Base-by-base conservation (phyloP, 2,329 filamentous ascomycete genomes). In the Cladosporium cucumerinum region DNA sequence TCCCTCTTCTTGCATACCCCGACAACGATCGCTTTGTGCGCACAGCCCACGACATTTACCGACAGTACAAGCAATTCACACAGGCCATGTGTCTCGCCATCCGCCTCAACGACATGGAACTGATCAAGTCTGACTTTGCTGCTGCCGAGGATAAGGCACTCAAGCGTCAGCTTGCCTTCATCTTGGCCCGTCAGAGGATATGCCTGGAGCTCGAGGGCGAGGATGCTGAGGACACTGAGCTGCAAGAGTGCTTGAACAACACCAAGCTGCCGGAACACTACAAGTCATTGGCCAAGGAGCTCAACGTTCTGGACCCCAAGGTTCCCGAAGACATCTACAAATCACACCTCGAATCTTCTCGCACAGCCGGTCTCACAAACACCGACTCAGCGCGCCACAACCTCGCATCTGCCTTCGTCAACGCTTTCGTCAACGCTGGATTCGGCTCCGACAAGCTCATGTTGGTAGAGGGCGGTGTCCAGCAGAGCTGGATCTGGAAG, bases 261-360 rank as follows among this genome's bases (percentile, higher is more conserved):
- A 87, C 90, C 21, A 92, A 90, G 73, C 81, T 99, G 65, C 89
- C 93, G 1, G 92, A 96, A 68, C 90, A 98, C 78, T 99, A 97
- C 85, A 96, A 96, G 79, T 87, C 90, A 5, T 83, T 99, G 34
- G 96, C 89, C 65, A 97, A 97, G 80, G 95, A 99, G 77, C 85
- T 99, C 62, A 98, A 99, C 78, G 94, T 99, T 61, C 83, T 98
- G 49, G 95, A 99, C 68, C 95, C 95, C 39, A 98, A 97, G 82
- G 91, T 92, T 51, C 96, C 94, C 0, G 95, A 99, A 76, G 96
- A 99, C 73, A 99, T 99, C 73, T 99, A 99, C 86, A 99, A 99
- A 83, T 97, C 93, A 75, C 95, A 99, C 78, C 86, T 99, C 5
- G 95, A 99, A 80, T 98, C 91, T 81, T 96, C 89, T 72, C 87